Conservation (phyloP, 345 rosid species). For the Eucalyptus globulus region DNA sequence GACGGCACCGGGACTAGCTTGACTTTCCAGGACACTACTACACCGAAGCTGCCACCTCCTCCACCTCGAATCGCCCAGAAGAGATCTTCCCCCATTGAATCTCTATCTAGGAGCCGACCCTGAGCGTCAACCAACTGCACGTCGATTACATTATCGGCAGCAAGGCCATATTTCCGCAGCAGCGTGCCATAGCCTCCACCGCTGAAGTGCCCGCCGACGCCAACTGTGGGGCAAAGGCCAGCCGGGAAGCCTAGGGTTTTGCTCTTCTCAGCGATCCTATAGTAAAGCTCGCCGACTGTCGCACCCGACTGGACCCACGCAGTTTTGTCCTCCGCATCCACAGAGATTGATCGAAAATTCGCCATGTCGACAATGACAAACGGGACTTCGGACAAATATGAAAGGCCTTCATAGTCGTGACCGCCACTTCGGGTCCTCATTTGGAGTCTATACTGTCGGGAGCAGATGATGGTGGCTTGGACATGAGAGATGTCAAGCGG, state of each 20-base stretch:
- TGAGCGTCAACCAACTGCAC: conserved; percentile 16
- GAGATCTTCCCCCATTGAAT: conserved; percentile 32
- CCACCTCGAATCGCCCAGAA: conserved; percentile 62
- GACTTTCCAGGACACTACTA: conserved; percentile 34
- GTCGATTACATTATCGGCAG: conserved; percentile 34
- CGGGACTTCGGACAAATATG: conserved; percentile 23
- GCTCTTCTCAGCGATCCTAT: conserved; percentile 26
- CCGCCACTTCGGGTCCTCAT: conserved; percentile 39
- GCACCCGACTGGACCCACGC: conserved; percentile 58
- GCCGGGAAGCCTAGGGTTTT: conserved; percentile 32
- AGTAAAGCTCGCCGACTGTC: conserved; percentile 40
- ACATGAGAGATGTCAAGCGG: conserved; percentile 22
- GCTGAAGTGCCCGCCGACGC: conserved; percentile 26
- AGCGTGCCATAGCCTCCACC: conserved; percentile 43
- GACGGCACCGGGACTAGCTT: conserved; percentile 28
- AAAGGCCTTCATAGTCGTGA: conserved; percentile 48
- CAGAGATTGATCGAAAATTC: conserved; percentile 24
- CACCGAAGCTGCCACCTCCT: conserved; percentile 37
- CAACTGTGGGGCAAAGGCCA: conserved; percentile 31
- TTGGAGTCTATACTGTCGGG: conserved; percentile 9
- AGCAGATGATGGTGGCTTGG: conserved; percentile 25
- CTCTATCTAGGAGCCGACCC: conserved; percentile 32
- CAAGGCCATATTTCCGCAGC: conserved; percentile 43
- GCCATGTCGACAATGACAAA: conserved; percentile 32
- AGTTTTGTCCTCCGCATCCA: conserved; percentile 15